Conservation (phyloP, 164 flowering plant genomes). For the Pachysandra terminalis region DNA sequence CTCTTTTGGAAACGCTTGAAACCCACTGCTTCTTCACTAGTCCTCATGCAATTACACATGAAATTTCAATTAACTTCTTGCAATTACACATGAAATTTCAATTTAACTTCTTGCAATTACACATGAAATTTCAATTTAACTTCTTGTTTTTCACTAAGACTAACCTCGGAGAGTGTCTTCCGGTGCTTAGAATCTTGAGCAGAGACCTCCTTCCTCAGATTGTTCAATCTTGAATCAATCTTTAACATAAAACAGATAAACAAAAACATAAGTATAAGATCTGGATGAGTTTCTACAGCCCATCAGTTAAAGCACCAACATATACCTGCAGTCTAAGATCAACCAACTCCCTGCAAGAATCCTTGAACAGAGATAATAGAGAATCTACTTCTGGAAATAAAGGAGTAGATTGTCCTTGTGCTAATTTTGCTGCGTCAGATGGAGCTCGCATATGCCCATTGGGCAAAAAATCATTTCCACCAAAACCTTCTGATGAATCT, state of each 20-base stretch:
- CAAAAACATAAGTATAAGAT: background rate
- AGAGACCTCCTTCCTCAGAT: conserved; percentile 84
- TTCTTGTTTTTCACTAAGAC: conserved; percentile 11
- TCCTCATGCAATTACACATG: background rate
- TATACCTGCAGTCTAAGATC: conserved; percentile 79
- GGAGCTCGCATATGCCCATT: conserved; percentile 62
- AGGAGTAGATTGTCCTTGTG: conserved; percentile 53
- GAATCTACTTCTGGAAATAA: conserved; percentile 91
- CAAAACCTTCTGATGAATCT: conserved; percentile 62
- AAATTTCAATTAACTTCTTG: too few relatives aligned
- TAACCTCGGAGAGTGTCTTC: conserved; percentile 90
- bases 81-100: too few relatives aligned
- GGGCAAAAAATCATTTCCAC: conserved; percentile 46
- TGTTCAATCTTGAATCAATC: conserved; percentile 77
- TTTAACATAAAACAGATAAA: conserved; percentile 25
- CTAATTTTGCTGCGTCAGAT: conserved; percentile 47
- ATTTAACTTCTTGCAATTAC: background rate
- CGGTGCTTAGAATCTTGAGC: conserved; percentile 91
- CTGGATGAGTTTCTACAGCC: background rate
- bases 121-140: too few relatives aligned
- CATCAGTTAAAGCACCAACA: background rate
- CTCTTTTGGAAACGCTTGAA: background rate
- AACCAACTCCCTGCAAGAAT: conserved; percentile 79
- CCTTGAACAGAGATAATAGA: conserved; percentile 70
- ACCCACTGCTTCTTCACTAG: background rate